phyloP scores from a whole-genome alignment of 1,284 basidiomycete genomes.

The Macrocybe sp. region DNA sequence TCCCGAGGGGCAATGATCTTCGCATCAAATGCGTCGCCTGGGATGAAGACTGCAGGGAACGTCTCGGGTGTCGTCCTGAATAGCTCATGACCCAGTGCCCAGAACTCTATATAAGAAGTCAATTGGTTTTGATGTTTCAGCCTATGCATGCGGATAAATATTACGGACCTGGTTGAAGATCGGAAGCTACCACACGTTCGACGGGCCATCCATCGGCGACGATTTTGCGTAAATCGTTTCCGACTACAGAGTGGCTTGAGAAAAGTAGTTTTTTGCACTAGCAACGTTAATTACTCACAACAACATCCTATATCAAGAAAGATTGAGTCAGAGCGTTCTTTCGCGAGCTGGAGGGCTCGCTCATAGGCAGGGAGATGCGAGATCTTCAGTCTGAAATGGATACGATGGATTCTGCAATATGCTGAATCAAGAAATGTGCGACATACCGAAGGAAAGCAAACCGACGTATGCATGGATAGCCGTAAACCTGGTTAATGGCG shows the following conservation, averaged over 20 bases:
- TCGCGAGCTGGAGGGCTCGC: constrained; percentile 6
- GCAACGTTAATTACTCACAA: constrained; percentile 2
- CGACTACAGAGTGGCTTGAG: constrained; percentile 25
- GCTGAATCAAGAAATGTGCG: neutral
- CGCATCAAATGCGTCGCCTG: constrained; percentile 32
- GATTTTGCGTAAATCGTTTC: constrained; percentile 37
- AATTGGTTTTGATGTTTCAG: neutral
- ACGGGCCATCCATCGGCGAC: constrained; percentile 32
- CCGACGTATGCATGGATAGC: constrained; percentile 15
- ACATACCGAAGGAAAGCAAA: constrained; percentile 13
- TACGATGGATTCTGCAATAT: neutral
- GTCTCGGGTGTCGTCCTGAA: constrained; percentile 18
- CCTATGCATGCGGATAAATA: neutral
- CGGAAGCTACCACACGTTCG: constrained; percentile 24
- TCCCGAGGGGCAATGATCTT: constrained; percentile 19
- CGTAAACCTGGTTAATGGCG: constrained; percentile 9
- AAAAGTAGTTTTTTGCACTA: neutral
- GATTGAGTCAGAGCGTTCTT: constrained; percentile 2
- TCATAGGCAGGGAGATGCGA: constrained; percentile 7
- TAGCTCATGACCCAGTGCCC: constrained; percentile 16
- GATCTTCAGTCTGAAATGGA: constrained; percentile 5
- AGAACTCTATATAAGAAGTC: constrained; percentile 13
- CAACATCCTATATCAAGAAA: constrained; percentile 11
- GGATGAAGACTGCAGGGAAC: constrained; percentile 31
- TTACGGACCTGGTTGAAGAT: constrained; percentile 24